These are phyloP conservation scores for Boletus rufocinnamomeus DNA, from an alignment of 768 basidiomycete genomes.

Conservation along the genomic window DNA sequence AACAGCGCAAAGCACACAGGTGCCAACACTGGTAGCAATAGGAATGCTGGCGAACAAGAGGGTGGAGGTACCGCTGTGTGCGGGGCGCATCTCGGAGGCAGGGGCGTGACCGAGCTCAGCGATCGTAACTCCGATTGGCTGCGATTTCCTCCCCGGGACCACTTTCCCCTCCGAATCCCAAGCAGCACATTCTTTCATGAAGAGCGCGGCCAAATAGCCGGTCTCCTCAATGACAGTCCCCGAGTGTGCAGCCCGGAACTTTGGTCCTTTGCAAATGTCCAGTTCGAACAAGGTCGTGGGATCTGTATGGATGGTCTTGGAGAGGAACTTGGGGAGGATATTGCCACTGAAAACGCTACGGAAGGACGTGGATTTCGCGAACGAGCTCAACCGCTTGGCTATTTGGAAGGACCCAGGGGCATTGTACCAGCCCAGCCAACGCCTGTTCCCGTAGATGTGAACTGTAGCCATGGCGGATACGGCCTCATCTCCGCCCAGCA, in stretches of 20 bases:
- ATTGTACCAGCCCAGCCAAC: constrained; percentile 40
- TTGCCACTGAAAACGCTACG: not conserved
- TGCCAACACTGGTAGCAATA: constrained; percentile 23
- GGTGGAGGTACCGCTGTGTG: not conserved
- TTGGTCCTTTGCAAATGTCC: constrained; percentile 44
- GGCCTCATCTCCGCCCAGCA: constrained; percentile 37
- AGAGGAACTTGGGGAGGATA: constrained; percentile 3
- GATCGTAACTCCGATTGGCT: constrained; percentile 11
- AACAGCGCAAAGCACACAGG: constrained; percentile 22
- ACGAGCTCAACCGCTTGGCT: constrained; percentile 22
- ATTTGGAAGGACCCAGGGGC: constrained; percentile 34
- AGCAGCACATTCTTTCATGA: constrained; percentile 17
- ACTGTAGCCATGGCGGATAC: constrained; percentile 32
- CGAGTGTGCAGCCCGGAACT: constrained; percentile 72
- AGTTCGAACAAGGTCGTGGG: constrained; percentile 23
- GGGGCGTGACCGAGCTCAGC: constrained; percentile 15
- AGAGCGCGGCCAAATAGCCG: constrained; percentile 61
- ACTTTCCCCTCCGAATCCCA: constrained; percentile 11
- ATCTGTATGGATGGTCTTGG: constrained; percentile 19
- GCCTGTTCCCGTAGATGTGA: constrained; percentile 28
- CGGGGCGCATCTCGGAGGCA: constrained; percentile 8
- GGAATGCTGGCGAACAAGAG: constrained; percentile 20
- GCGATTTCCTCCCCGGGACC: constrained; percentile 13
- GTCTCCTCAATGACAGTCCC: constrained; percentile 49
- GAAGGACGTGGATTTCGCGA: constrained; percentile 20